phyloP scores from a whole-genome alignment of 495 filamentous ascomycete species.

The Poronia punctata region DNA sequence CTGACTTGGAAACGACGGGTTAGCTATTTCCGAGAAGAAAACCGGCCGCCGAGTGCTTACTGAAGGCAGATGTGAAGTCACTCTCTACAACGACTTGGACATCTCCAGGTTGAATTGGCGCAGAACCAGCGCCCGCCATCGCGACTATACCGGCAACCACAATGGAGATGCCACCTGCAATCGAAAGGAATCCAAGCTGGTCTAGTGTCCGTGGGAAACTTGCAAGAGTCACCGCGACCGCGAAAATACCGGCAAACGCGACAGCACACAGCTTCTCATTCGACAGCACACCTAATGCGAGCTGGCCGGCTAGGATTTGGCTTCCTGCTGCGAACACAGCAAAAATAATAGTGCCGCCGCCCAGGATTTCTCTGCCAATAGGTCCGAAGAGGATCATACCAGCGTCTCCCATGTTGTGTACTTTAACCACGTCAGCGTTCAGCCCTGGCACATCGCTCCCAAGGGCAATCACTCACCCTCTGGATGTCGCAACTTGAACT shows the following conservation, averaged over 20 bases:
- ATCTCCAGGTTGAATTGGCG: slow-evolving; percentile 14
- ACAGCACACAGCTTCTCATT: slow-evolving; percentile 53
- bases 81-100: slow-evolving; percentile 19
- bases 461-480: slow-evolving; percentile 10
- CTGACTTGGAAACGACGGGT: slow-evolving; percentile 23
- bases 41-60: not conserved
- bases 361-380: slow-evolving; percentile 53
- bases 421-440: slow-evolving; percentile 20
- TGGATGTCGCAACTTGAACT: slow-evolving; percentile 54
- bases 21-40: not conserved
- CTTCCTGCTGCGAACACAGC: slow-evolving; percentile 63
- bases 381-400: slow-evolving; percentile 51
- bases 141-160: slow-evolving; percentile 52
- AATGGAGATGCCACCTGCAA: slow-evolving; percentile 46
- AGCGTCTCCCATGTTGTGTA: slow-evolving; percentile 59
- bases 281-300: slow-evolving; percentile 56
- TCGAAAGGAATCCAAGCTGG: slow-evolving; percentile 50
- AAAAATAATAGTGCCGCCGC: slow-evolving; percentile 51
- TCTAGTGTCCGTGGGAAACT: slow-evolving; percentile 56
- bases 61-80: slow-evolving; percentile 33
- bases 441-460: slow-evolving; percentile 17
- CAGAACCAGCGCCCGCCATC: slow-evolving; percentile 45
- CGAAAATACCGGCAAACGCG: slow-evolving; percentile 49
- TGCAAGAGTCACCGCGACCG: slow-evolving; percentile 46
- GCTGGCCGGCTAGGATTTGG: slow-evolving; percentile 58